Percentiles rank a stretch among this genome's conserved stretches.
phyloP scores from a whole-genome alignment of 208 protist genomes.

The Wallacemonas sp. region DNA sequence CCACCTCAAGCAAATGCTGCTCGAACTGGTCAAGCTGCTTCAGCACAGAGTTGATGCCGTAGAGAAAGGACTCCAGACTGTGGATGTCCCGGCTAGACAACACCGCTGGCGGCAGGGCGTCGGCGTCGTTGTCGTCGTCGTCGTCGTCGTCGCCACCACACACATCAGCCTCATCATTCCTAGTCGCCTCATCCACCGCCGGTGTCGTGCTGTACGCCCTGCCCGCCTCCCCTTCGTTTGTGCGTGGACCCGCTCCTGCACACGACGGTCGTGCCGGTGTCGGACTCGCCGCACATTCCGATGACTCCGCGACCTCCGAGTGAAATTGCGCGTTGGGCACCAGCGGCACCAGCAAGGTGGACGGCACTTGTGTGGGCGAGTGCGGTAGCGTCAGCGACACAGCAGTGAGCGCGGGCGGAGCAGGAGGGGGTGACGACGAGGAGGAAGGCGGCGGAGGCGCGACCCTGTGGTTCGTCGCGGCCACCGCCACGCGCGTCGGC shows the following conservation, averaged over 20 bases:
- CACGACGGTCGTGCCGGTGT: too few relatives aligned
- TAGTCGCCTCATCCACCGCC: neutral
- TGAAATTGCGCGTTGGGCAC: conserved; percentile 8
- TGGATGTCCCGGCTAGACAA: conserved; percentile 85
- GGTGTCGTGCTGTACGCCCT: too few relatives aligned
- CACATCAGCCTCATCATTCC: conserved; percentile 7
- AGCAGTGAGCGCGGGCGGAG: neutral
- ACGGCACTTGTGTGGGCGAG: neutral
- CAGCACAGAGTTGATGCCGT: conserved; percentile 74
- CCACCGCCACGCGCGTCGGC: neutral
- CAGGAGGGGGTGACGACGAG: neutral
- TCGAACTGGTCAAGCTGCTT: conserved; percentile 69
- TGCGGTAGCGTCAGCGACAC: neutral
- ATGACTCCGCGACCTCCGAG: neutral
- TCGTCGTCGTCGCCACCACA: conserved; percentile 14
- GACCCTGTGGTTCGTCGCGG: neutral
- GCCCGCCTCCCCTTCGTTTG: too few relatives aligned
- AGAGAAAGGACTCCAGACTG: conserved; percentile 85
- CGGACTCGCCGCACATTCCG: conserved; percentile 7
- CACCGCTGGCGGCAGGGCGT: conserved; percentile 54
- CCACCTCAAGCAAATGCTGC: conserved; percentile 71
- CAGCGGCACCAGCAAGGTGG: neutral
- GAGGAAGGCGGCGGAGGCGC: neutral
- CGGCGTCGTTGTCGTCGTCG: conserved; percentile 36
- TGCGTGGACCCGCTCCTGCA: too few relatives aligned